Conservation (phyloP, 805 yeast species). For the Blastobotrys attinorum region DNA sequence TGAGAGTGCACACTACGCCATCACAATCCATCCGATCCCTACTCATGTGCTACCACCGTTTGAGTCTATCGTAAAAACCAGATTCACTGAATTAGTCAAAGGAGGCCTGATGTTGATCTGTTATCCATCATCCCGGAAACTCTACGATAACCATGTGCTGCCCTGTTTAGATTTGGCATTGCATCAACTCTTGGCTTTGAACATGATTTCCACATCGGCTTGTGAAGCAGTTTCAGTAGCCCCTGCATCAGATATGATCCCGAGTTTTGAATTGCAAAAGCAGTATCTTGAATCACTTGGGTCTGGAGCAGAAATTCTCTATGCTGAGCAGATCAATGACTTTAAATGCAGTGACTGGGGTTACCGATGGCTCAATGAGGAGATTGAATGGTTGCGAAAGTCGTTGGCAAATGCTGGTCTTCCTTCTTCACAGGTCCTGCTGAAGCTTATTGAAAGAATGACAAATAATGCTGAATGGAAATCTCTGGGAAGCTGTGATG, state of each 20-base stretch:
- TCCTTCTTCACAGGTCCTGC: slow-evolving; percentile 6
- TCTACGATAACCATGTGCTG: slow-evolving; percentile 15
- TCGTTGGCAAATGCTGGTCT: slow-evolving; percentile 8
- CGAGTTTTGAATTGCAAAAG: slow-evolving; percentile 13
- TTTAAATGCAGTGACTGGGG: slow-evolving; percentile 17
- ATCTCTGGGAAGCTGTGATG: slow-evolving; percentile 6
- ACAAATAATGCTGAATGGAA: slow-evolving; percentile 9
- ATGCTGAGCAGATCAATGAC: slow-evolving; percentile 3
- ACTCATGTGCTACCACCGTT: slow-evolving; percentile 19
- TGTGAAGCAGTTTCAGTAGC: slow-evolving; percentile 19
- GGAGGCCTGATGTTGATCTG: slow-evolving; percentile 19
- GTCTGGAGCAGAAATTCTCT: slow-evolving; percentile 13
- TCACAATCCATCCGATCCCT: slow-evolving; percentile 19
- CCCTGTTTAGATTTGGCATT: slow-evolving; percentile 21
- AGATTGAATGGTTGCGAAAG: slow-evolving; percentile 16
- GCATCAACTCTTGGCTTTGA: slow-evolving; percentile 21
- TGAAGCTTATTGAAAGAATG: slow-evolving; percentile 11
- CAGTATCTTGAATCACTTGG: slow-evolving; percentile 3
- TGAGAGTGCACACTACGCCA: slow-evolving; percentile 15
- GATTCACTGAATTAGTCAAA: slow-evolving; percentile 16
- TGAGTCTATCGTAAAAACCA: slow-evolving; percentile 9
- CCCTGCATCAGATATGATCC: slow-evolving; percentile 12
- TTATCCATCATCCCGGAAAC: slow-evolving; percentile 18
- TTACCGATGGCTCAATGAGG: slow-evolving; percentile 17
- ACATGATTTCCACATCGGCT: slow-evolving; percentile 16